Conservation (phyloP, 495 filamentous ascomycete genomes). For the Halenospora varia region DNA sequence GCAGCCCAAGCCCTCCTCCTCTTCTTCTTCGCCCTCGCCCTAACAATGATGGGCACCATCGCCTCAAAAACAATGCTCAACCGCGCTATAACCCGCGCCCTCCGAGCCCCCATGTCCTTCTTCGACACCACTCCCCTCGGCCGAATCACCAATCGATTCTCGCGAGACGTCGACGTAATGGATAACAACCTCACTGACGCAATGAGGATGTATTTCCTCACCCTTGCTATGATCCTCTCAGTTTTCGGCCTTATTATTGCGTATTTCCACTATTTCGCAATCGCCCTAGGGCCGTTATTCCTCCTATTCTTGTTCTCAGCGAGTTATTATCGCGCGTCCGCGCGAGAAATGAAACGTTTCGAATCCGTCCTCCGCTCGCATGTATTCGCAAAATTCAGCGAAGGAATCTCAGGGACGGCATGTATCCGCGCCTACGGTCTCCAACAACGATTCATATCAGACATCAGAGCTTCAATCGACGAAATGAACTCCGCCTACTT, state of each 20-base stretch:
- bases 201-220: slow-evolving; percentile 91
- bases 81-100: slow-evolving; percentile 71
- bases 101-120: slow-evolving; percentile 93
- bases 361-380: slow-evolving; percentile 81
- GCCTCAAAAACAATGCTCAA: slow-evolving; percentile 80
- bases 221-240: slow-evolving; percentile 69
- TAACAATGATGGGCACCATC: slow-evolving; percentile 75
- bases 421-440: slow-evolving; percentile 88
- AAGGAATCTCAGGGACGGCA: slow-evolving; percentile 77
- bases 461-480: slow-evolving; percentile 69
- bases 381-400: slow-evolving; percentile 89
- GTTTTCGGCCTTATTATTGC: slow-evolving; percentile 86
- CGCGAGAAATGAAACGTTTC: slow-evolving; percentile 89
- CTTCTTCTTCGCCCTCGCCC: slow-evolving; percentile 58
- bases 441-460: slow-evolving; percentile 63
- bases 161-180: slow-evolving; percentile 92
- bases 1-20: slow-evolving; percentile 69
- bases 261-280: slow-evolving; percentile 91
- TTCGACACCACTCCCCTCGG: slow-evolving; percentile 96
- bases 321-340: slow-evolving; percentile 85
- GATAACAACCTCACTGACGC: slow-evolving; percentile 89
- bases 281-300: slow-evolving; percentile 79
- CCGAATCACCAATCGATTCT: slow-evolving; percentile 96
- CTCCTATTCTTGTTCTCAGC: slow-evolving; percentile 79
- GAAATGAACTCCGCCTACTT: slow-evolving; percentile 93